Evolutionary conservation across 805 yeast species (phyloP).

Genomic region (Wickerhamomyces mucosus): DNA sequence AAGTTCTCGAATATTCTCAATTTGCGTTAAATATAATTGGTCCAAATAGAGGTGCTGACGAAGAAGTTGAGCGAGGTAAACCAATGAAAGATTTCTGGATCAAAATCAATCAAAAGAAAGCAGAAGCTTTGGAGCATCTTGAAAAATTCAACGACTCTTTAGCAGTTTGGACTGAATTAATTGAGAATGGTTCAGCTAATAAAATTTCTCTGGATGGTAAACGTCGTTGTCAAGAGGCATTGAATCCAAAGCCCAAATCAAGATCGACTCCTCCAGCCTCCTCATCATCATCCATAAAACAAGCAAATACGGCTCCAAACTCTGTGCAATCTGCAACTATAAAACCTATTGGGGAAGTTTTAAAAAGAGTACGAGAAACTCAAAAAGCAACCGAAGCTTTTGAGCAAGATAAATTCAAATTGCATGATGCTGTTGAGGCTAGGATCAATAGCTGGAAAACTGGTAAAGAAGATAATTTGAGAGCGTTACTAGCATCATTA

Average conservation of each 20-base stretch:
- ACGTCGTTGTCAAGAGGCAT: slow-evolving; percentile 59
- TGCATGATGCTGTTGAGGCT: slow-evolving; percentile 54
- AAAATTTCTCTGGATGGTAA: slow-evolving; percentile 69
- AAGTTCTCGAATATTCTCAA: slow-evolving; percentile 21
- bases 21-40: slow-evolving; percentile 25
- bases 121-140: slow-evolving; percentile 75
- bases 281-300: slow-evolving; percentile 2
- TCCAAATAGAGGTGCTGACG: slow-evolving; percentile 27
- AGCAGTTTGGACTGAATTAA: slow-evolving; percentile 46
- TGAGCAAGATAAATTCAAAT: slow-evolving; percentile 45
- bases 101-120: slow-evolving; percentile 59
- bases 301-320: slow-evolving; percentile 6
- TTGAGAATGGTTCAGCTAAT: slow-evolving; percentile 59
- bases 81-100: slow-evolving; percentile 61
- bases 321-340: slow-evolving; percentile 5
- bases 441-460: slow-evolving; percentile 53
- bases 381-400: too few relatives aligned
- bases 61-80: slow-evolving; percentile 40
- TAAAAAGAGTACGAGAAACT: slow-evolving; percentile 40
- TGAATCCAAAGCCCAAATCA: slow-evolving; percentile 43
- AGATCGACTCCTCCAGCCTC: slow-evolving; percentile 2
- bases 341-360: slow-evolving; percentile 33
- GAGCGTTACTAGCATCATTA: slow-evolving; percentile 66
- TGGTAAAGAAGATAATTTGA: slow-evolving; percentile 73
- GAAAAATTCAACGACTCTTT: slow-evolving; percentile 66